A percentile compares a stretch with the other conserved stretches of the same genome.
phyloP scores from a whole-genome alignment of 768 basidiomycete genomes.

The Mycena chlorophos region DNA sequence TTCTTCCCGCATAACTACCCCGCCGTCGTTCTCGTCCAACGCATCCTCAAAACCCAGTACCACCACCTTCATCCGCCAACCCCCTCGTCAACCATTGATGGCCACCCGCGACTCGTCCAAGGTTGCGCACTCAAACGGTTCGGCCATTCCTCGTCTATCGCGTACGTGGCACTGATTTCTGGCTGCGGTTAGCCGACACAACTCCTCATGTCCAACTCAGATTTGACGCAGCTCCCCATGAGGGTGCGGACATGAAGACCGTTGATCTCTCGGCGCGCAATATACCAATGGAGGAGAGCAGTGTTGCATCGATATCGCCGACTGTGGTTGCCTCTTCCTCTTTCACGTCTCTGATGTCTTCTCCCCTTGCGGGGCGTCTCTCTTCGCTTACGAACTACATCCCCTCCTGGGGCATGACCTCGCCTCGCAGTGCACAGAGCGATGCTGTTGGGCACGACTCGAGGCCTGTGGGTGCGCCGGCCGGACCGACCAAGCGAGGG shows the following conservation, averaged over 20 bases:
- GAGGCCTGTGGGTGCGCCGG: constrained; percentile 23
- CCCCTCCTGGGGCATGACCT: constrained; percentile 53
- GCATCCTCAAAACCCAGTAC: constrained; percentile 34
- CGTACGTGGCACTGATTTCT: constrained; percentile 64
- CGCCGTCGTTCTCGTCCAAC: constrained; percentile 29
- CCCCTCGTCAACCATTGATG: constrained; percentile 40
- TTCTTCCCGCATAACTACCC: constrained; percentile 38
- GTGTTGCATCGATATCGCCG: constrained; percentile 15
- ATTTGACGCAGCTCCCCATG: constrained; percentile 31
- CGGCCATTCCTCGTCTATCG: constrained; percentile 52
- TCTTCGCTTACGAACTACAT: constrained; percentile 63
- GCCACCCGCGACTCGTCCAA: constrained; percentile 28
- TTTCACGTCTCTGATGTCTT: constrained; percentile 50
- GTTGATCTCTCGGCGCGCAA: constrained; percentile 36
- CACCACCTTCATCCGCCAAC: constrained; percentile 49
- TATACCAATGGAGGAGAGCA: constrained; percentile 23
- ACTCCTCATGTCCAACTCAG: constrained; percentile 39
- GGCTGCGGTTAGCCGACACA: constrained; percentile 35
- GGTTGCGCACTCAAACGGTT: constrained; percentile 53
- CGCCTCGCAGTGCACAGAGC: constrained; percentile 11
- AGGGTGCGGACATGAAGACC: constrained; percentile 41
- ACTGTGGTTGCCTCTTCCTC: constrained; percentile 35
- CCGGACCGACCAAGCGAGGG: constrained; percentile 29
- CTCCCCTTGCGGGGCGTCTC: constrained; percentile 55
- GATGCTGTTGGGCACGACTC: constrained; percentile 18